phyloP scores from a whole-genome alignment of 768 basidiomycete genomes.

The Lyophyllum shimeji region DNA sequence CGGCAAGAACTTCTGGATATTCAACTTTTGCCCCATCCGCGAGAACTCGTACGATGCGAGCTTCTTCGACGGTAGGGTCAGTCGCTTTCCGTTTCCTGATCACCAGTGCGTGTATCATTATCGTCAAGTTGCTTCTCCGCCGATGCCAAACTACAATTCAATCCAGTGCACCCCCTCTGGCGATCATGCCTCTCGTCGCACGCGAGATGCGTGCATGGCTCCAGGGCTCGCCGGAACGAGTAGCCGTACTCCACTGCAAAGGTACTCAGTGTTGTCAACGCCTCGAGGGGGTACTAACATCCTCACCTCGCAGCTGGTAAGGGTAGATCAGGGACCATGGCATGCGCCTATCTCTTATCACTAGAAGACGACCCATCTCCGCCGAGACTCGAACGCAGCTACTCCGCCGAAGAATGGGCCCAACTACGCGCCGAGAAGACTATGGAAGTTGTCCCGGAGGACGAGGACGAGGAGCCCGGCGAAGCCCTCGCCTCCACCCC shows the following conservation, averaged over 20 bases:
- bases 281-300: not conserved
- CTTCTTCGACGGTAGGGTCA: conserved; percentile 73
- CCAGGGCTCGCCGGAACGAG: conserved; percentile 57
- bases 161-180: conserved; percentile 56
- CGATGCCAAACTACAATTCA: not conserved
- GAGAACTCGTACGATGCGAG: conserved; percentile 78
- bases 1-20: conserved; percentile 79
- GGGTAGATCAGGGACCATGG: conserved; percentile 83
- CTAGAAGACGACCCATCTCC: conserved; percentile 46
- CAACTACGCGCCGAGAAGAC: conserved; percentile 46
- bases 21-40: conserved; percentile 81
- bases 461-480: conserved; percentile 26
- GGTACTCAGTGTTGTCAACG: conserved; percentile 39
- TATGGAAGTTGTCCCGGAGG: conserved; percentile 47
- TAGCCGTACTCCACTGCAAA: conserved; percentile 88
- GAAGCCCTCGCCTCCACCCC: not conserved
- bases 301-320: conserved; percentile 59
- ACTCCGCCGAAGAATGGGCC: conserved; percentile 48
- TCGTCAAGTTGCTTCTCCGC: not conserved
- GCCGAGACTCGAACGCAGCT: conserved; percentile 46
- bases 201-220: conserved; percentile 79
- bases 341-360: conserved; percentile 79
- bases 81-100: conserved; percentile 87
- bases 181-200: conserved; percentile 68
- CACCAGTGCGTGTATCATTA: conserved; percentile 74